phyloP scores from a whole-genome alignment of 495 filamentous ascomycete genomes.

The Penicillium subrubescens region DNA sequence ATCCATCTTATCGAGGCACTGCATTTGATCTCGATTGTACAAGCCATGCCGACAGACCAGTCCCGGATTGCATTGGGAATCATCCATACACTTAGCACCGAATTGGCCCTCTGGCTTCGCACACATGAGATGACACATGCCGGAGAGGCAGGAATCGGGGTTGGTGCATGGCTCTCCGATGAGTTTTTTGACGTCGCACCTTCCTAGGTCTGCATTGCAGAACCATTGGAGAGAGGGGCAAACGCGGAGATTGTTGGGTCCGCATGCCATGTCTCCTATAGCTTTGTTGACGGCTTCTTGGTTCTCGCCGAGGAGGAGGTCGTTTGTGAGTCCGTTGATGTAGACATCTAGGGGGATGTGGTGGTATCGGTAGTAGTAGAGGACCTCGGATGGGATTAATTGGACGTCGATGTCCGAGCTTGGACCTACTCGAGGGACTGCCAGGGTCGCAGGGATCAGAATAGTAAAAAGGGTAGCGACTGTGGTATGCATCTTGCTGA shows the following conservation, averaged over 20 bases:
- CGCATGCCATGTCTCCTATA: not conserved
- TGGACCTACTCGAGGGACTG: not conserved
- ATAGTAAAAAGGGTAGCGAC: not conserved
- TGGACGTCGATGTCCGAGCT: not conserved
- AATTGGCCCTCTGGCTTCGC: not conserved
- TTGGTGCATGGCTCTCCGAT: not conserved
- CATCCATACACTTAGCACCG: not conserved
- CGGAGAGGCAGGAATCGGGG: not conserved
- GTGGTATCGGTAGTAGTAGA: slow-evolving; percentile 5
- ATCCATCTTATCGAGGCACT: not conserved
- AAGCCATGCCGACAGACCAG: not conserved
- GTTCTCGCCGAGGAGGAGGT: not conserved
- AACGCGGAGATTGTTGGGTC: not conserved
- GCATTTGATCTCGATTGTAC: not conserved
- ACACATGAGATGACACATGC: not conserved
- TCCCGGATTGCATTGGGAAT: not conserved
- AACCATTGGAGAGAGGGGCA: not conserved
- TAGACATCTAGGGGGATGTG: slow-evolving; percentile 1
- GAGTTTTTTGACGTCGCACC: not conserved
- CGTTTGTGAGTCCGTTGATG: not conserved
- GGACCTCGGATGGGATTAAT: not conserved
- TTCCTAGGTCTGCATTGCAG: not conserved
- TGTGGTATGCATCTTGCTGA: not conserved
- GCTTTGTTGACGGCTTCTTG: not conserved
- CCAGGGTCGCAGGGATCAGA: not conserved